Evolutionary conservation across 768 basidiomycete genomes (phyloP), one percentile per base, ranked within the genome.

Genomic region (Rhodotorula sphaerocarpa): DNA sequence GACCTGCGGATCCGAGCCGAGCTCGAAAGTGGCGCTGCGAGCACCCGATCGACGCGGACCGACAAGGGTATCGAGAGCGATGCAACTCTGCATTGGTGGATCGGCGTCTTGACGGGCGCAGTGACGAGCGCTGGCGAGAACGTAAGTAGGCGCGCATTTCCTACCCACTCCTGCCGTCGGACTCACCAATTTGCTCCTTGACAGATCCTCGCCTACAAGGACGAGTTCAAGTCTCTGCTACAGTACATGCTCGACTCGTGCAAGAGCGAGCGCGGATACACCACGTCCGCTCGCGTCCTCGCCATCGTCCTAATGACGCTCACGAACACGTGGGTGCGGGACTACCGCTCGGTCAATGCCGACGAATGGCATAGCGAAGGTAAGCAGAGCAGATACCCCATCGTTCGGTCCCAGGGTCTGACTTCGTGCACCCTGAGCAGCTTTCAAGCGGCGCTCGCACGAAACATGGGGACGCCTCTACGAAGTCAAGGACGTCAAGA

Each of bases 331-430:
- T 90, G 88, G 75, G 84, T 87, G 7, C 74, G 82, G 55, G 88
- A 93, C 71, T 86, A 86, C 73, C 83, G 82, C 66, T 88, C 88
- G 66, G 83, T 87, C 42, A 90, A 91, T 66, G 80, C 82, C 0
- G 81, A 84, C 9, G 85, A 87, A 66, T 87, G 87, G 85, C 73
- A 79, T 1, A 84, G 83, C 66, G 78, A 83, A 72, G 85, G 89
- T 88, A 59, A 46, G 76, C 66, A 21, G 41, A 31, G 14, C 48
- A 55, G 21, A 20, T 28, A 55, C 23, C 51, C 33, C 47, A 10
- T 5, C 14, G 0, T 34, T 15, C 10, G 42, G 47, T 65, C 46
- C 27, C 36, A 47, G 33, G 43, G 23, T 61, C 31, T 20, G 16
- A 14, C 69, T 87, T 87, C 86, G 2, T 16, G 3, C 0, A 0